Evolutionary conservation across 495 filamentous ascomycete genomes (phyloP).

Genomic region (Bacidia rubella): DNA sequence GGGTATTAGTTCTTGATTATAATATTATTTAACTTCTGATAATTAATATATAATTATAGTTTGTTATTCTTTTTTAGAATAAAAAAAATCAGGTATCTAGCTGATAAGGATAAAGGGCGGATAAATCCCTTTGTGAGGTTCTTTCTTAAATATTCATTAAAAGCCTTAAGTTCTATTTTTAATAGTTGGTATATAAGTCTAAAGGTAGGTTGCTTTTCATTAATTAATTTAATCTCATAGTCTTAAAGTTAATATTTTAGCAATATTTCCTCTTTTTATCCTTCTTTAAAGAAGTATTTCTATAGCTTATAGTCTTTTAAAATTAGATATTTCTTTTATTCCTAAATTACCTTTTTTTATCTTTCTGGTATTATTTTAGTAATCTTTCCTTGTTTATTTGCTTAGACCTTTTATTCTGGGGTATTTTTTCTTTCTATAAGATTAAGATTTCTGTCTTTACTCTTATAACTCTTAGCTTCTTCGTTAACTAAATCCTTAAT

Average conservation of each 20-base stretch:
- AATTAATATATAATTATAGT: slow-evolving; percentile 5
- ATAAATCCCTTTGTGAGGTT: slow-evolving; percentile 4
- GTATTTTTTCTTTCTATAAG: neutral
- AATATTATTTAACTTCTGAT: slow-evolving; percentile 1
- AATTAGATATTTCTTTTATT: too few relatives aligned
- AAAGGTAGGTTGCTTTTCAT: neutral
- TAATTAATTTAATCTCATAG: slow-evolving; percentile 3
- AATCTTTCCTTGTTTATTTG: too few relatives aligned
- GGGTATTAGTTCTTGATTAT: neutral
- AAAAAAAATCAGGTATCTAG: slow-evolving; percentile 1
- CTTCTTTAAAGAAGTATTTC: slow-evolving; percentile 1
- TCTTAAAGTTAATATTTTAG: neutral
- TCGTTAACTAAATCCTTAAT: neutral
- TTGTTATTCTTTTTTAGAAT: neutral
- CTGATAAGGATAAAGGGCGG: neutral
- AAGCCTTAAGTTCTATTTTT: slow-evolving; percentile 5
- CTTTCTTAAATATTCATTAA: slow-evolving; percentile 4
- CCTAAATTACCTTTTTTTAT: too few relatives aligned
- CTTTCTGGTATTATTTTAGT: too few relatives aligned
- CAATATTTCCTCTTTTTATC: neutral
- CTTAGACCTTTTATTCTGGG: too few relatives aligned
- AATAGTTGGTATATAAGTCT: slow-evolving; percentile 3
- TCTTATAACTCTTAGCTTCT: neutral
- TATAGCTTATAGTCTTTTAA: neutral
- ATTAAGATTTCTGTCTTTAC: neutral